Base-by-base conservation (phyloP, 148 eudicot genomes). In the Fagopyrum esculentum region DNA sequence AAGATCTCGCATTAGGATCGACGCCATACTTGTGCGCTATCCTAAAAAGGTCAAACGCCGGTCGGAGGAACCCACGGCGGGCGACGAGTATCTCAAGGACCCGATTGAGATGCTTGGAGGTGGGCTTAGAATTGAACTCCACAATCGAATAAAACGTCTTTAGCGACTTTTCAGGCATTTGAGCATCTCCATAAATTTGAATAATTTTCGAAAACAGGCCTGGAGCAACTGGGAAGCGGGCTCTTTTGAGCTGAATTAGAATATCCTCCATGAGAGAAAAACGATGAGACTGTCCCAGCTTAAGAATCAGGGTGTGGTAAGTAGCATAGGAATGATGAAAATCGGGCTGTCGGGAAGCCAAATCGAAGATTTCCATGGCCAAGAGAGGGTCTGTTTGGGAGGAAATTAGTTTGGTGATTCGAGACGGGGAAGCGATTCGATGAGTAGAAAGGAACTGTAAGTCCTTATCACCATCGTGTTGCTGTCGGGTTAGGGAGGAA, bases 351-450 rank as follows among this genome's bases (percentile, higher is more conserved):
- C 77, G 80, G 54, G 97, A 84, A 74, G 98, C 90, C 55, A 91
- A 85, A 74, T 91, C 91, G 79, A 93, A 93, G 70, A 93, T 91
- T 66, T 93, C 98, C 73, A 88, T 88, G 19, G 97, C 97, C 44
- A 93, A 83, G 17, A 93, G 89, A 46, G 98, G 92, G 69, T 93
- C 97, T 8, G 91, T 73, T 80, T 93, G 97, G 22, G 89, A 79
- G 0, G 91, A 81, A 43, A 93, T 88, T 13, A 93, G 74, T 79
- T 93, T 93, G 59, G 82, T 86, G 51, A 93, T 73, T 76, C 83
- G 88, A 73, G 84, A 59, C 1, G 93, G 91, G 76, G 98, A 85
- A 16, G 83, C 83, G n/a, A 84, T 64, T 57, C 71, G 80, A 82
- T 84, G 63, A 6, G 51, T 75, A 4, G 83, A 83, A 48, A 77